phyloP scores from a whole-genome alignment of 306 rosid species.

The Alnus rubra region DNA sequence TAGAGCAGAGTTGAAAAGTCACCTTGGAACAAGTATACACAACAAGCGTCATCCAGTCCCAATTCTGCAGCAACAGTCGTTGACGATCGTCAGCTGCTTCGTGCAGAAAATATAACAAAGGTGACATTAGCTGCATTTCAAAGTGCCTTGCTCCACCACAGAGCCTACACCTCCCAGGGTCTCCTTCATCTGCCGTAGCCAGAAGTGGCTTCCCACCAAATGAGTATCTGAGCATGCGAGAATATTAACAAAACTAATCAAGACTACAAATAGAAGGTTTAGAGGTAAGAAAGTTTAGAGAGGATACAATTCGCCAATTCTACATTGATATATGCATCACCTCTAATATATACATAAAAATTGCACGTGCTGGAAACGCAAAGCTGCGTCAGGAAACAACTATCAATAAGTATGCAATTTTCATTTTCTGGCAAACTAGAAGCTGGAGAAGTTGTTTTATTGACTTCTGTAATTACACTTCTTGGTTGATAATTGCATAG shows the following conservation, averaged over 20 bases:
- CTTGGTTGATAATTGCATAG: not conserved
- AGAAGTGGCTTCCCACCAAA: constrained; percentile 74
- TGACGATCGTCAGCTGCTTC: constrained; percentile 61
- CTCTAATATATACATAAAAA: not conserved
- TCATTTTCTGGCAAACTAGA: not conserved
- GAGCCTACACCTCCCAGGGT: constrained; percentile 59
- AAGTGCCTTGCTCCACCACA: constrained; percentile 77
- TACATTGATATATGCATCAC: not conserved
- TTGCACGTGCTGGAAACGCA: not conserved
- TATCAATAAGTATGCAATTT: not conserved
- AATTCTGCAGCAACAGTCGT: constrained; percentile 51
- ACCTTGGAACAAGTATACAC: constrained; percentile 81
- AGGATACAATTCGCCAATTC: not conserved
- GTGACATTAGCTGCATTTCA: constrained; percentile 93
- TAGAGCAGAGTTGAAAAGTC: constrained; percentile 25
- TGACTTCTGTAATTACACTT: not conserved
- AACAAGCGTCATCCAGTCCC: constrained; percentile 90
- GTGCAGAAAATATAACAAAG: constrained; percentile 68
- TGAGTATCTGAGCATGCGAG: constrained; percentile 53
- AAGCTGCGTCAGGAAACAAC: not conserved
- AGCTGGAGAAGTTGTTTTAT: not conserved
- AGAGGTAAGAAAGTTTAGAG: constrained; percentile 5
- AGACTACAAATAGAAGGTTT: not conserved
- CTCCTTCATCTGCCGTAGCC: constrained; percentile 52
- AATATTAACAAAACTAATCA: not conserved